Evolutionary conservation across 225 moss, liverwort and hornwort species (phyloP).

Genomic region (Anthoceros angustus): DNA sequence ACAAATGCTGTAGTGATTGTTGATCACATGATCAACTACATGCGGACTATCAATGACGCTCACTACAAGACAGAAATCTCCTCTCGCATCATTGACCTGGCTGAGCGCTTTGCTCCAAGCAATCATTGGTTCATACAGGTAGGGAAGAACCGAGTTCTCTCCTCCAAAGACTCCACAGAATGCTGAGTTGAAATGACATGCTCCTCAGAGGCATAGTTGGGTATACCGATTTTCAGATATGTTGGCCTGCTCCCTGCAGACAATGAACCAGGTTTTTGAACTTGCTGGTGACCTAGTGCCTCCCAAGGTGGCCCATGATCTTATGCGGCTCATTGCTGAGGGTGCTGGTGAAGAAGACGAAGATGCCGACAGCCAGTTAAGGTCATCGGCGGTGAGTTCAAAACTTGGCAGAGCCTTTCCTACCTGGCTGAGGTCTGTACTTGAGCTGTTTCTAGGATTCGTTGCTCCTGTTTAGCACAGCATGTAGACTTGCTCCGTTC

Average conservation of each 20-base stretch:
- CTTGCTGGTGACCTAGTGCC: constrained; percentile 94
- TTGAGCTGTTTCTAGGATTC: background rate
- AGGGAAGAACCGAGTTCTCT: background rate
- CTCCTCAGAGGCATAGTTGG: background rate
- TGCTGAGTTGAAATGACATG: background rate
- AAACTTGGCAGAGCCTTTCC: constrained; percentile 4
- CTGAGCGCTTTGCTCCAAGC: constrained; percentile 92
- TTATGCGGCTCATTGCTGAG: constrained; percentile 94
- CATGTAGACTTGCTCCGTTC: too few relatives aligned
- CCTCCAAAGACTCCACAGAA: background rate
- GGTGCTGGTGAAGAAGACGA: constrained; percentile 96
- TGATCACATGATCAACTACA: constrained; percentile 73
- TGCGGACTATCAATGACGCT: constrained; percentile 74
- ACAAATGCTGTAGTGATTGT: constrained; percentile 88
- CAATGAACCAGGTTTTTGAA: constrained; percentile 99
- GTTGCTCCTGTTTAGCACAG: too few relatives aligned
- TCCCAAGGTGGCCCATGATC: constrained; percentile 82
- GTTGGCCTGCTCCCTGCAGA: constrained; percentile 24
- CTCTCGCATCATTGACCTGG: constrained; percentile 78
- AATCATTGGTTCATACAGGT: constrained; percentile 99
- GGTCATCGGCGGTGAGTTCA: constrained; percentile 70
- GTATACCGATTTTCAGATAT: background rate
- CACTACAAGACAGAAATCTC: constrained; percentile 95
- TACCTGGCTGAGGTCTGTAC: background rate
- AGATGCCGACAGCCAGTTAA: constrained; percentile 80